phyloP scores from a whole-genome alignment of 768 basidiomycete genomes.

The Rhodotorula toruloides region DNA sequence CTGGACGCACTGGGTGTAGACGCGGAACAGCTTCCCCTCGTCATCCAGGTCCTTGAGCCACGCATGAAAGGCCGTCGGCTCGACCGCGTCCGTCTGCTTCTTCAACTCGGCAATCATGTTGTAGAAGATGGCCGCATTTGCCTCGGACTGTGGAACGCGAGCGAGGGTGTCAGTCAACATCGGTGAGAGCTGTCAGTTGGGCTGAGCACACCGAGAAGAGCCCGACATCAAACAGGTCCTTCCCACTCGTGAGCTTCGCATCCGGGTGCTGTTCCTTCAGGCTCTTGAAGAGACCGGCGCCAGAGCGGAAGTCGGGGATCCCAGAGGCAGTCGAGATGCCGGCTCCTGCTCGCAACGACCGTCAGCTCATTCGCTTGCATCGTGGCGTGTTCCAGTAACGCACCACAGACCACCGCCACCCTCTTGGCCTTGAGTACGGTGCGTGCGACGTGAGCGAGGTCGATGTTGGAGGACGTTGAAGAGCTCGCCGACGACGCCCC shows the following conservation, averaged over 20 bases:
- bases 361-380: not conserved
- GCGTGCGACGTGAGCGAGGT: slow-evolving; percentile 35
- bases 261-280: slow-evolving; percentile 72
- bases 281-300: slow-evolving; percentile 70
- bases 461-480: not conserved
- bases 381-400: slow-evolving; percentile 44
- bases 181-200: slow-evolving; percentile 11
- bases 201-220: slow-evolving; percentile 64
- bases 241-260: slow-evolving; percentile 66
- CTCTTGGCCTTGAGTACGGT: slow-evolving; percentile 71
- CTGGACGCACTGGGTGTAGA: slow-evolving; percentile 65
- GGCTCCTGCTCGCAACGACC: slow-evolving; percentile 55
- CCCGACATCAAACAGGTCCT: slow-evolving; percentile 84
- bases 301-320: slow-evolving; percentile 83
- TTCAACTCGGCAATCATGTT: slow-evolving; percentile 84
- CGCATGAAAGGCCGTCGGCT: slow-evolving; percentile 75
- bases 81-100: slow-evolving; percentile 62
- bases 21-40: slow-evolving; percentile 68
- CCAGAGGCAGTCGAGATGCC: slow-evolving; percentile 82
- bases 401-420: slow-evolving; percentile 80
- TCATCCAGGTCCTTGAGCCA: slow-evolving; percentile 69
- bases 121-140: slow-evolving; percentile 70
- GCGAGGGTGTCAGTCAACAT: not conserved
- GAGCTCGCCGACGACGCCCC: not conserved
- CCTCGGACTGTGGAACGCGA: slow-evolving; percentile 57